These are phyloP conservation scores for Zymoseptoria crescenta DNA, from an alignment of 2,329 filamentous ascomycete genomes.

Conservation along the genomic window DNA sequence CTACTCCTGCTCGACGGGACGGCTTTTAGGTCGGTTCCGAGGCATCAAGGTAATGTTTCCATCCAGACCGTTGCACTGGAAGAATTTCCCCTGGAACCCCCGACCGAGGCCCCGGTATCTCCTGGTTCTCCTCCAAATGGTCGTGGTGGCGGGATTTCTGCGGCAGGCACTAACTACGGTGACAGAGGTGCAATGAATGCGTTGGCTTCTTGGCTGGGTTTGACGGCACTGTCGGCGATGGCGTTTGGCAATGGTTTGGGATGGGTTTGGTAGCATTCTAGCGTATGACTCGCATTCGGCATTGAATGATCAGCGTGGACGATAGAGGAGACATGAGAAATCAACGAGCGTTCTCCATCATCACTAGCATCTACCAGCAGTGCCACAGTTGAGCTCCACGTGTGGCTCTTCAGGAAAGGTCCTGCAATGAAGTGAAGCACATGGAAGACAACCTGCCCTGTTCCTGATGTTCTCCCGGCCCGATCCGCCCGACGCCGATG, in stretches of 20 bases:
- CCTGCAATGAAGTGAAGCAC: not conserved
- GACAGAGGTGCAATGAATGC: not conserved
- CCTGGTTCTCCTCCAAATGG: slow-evolving; percentile 4
- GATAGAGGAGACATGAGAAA: not conserved
- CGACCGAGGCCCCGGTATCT: slow-evolving; percentile 10
- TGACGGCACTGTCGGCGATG: not conserved
- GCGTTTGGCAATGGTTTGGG: not conserved
- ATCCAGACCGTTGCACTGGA: slow-evolving; percentile 15
- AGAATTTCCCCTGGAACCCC: slow-evolving; percentile 15
- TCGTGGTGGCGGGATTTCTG: not conserved
- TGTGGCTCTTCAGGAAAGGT: not conserved
- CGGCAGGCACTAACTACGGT: not conserved
- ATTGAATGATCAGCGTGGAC: not conserved
- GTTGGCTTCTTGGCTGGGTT: not conserved
- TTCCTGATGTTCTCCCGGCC: not conserved
- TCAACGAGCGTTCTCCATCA: not conserved
- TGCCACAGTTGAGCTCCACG: not conserved
- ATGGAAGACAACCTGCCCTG: not conserved
- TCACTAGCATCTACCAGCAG: not conserved
- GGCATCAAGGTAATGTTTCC: slow-evolving; percentile 10
- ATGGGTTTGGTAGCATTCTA: not conserved
- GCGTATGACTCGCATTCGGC: not conserved
- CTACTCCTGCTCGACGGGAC: slow-evolving; percentile 26
- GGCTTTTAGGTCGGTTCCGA: slow-evolving; percentile 5
- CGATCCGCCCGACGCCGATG: too few species aligned